Evolutionary conservation across 2,329 filamentous ascomycete genomes (phyloP), one percentile per base, ranked within the genome.

Genomic region (Metarhizium guizhouense): DNA sequence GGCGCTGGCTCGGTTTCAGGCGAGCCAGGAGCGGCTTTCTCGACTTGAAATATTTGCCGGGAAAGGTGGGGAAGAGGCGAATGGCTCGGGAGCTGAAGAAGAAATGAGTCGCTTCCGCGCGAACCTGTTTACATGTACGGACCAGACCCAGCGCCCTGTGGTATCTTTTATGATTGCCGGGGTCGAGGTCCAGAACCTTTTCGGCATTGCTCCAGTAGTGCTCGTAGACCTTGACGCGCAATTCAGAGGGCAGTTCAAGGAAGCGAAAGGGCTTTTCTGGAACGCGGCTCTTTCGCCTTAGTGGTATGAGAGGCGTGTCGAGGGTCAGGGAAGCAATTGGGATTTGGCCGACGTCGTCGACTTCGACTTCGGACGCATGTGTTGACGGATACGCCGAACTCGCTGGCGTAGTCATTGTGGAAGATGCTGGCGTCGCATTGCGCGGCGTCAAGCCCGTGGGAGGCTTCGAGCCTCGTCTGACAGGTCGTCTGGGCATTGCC

Each of bases 11-110:
- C 0, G 80, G 70, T 20, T 83, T 82, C 54, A 92, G 70, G 18
- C 87, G 83, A 6, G 84, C 79, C 32, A 92, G 75, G 0, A 92
- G 74, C 1, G 87, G 87, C 61, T 82, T 82, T 71, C 88, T 88
- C 34, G 83, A 84, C 70, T 89, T 86, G 74, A 88, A 88, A 70
- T 86, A 84, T 43, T 79, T 77, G 48, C 83, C 83, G 5, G 80
- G 79, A 25, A 80, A 74, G 3, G 79, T 83, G 13, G 86, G 85
- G 63, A 90, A 90, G 40, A 91, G 67, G 54, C 85, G 83, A 54
- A 87, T 79, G 0, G 79, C 76, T 54, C 81, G 78, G 8, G 75
- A 77, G 64, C 80, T 80, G 70, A 87, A 90, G 67, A 89, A 87
- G 58, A 78, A 75, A 61, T 84, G 78, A 0, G 81, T 79, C 1